These are phyloP conservation scores for Aspergillus bertholletiae DNA, from an alignment of 495 filamentous ascomycete genomes.

Conservation along the genomic window DNA sequence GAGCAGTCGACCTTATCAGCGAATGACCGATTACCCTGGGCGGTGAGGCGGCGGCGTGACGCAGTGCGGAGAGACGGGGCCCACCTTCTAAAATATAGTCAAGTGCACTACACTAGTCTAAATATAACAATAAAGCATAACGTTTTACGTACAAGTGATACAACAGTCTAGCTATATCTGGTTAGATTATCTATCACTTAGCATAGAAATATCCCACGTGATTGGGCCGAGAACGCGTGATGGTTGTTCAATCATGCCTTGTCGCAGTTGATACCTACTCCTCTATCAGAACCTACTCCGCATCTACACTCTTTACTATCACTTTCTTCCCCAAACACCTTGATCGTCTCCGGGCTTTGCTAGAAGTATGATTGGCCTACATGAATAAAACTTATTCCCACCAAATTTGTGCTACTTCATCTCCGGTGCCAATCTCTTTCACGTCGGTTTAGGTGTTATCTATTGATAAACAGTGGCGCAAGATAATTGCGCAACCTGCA, in stretches of 20 bases:
- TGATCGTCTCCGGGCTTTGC: background rate
- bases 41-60: background rate
- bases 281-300: background rate
- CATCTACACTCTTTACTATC: background rate
- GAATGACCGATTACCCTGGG: conserved; percentile 19
- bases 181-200: too few species aligned
- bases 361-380: background rate
- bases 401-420: background rate
- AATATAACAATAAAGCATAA: too few species aligned
- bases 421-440: background rate
- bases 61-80: background rate
- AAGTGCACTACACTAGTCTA: too few species aligned
- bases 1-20: conserved; percentile 21
- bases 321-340: too few species aligned
- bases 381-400: too few species aligned
- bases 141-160: too few species aligned
- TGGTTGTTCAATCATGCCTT: background rate
- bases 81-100: too few species aligned
- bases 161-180: too few species aligned
- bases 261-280: too few species aligned
- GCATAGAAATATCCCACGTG: background rate
- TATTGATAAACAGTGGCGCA: conserved; percentile 1
- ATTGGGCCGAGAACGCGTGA: conserved; percentile 12
- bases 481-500: conserved; percentile 20
- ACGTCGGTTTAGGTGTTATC: background rate